Conservation (phyloP, 2,329 filamentous ascomycete genomes). For the Dactylellina sp. region DNA sequence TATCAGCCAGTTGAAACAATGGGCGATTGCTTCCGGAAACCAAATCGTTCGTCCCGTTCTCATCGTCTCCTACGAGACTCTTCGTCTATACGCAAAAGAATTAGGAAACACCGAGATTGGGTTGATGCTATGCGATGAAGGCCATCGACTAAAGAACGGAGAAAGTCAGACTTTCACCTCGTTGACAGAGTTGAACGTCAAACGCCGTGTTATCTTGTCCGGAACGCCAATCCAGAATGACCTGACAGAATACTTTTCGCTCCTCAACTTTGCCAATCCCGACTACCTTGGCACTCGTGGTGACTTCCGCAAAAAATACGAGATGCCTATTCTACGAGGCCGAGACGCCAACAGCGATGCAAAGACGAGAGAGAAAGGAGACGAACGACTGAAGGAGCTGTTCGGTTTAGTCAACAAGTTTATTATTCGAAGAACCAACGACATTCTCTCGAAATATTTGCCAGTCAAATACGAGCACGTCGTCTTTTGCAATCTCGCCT, state of each 20-base stretch:
- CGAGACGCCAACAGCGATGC: constrained; percentile 91
- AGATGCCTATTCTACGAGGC: constrained; percentile 89
- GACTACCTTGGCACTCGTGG: constrained; percentile 86
- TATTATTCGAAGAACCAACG: constrained; percentile 96
- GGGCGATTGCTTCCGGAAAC: constrained; percentile 91
- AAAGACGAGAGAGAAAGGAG: constrained; percentile 81
- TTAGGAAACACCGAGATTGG: constrained; percentile 91
- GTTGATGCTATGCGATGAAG: constrained; percentile 93
- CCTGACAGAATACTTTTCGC: constrained; percentile 94
- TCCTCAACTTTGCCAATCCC: constrained; percentile 96
- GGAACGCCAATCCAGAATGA: constrained; percentile 99
- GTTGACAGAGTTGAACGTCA: constrained; percentile 88
- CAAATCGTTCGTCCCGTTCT: constrained; percentile 90
- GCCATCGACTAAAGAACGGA: constrained; percentile 94
- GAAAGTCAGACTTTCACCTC: constrained; percentile 96
- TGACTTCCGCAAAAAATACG: constrained; percentile 94
- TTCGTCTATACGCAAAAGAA: constrained; percentile 89
- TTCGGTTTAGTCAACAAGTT: constrained; percentile 93
- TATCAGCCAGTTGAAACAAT: constrained; percentile 88
- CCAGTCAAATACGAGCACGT: constrained; percentile 99
- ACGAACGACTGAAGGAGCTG: constrained; percentile 83
- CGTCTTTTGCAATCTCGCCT: constrained; percentile 93
- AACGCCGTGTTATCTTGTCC: constrained; percentile 90
- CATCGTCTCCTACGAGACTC: constrained; percentile 96
- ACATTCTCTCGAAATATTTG: constrained; percentile 96